These are phyloP conservation scores for Quercus variabilis DNA, from an alignment of 306 rosid species.

Conservation along the genomic window DNA sequence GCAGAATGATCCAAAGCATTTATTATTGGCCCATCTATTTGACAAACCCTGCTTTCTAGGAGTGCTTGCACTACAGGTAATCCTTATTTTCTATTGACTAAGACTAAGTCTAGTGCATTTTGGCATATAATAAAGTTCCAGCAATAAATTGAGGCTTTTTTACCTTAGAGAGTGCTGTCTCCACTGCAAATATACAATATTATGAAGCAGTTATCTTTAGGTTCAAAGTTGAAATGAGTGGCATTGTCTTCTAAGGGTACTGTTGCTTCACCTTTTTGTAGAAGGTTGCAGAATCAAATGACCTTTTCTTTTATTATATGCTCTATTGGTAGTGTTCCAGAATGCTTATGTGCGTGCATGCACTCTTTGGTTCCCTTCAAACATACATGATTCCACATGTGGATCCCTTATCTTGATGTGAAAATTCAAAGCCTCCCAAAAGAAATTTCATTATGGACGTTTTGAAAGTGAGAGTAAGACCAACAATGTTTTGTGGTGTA, in stretches of 20 bases:
- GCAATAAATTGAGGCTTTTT: background rate
- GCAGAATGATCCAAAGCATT: conserved; percentile 66
- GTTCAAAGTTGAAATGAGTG: background rate
- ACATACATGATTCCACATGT: too few species aligned
- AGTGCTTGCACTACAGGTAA: conserved; percentile 78
- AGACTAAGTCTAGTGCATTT: background rate
- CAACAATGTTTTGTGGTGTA: too few species aligned
- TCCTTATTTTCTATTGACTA: background rate
- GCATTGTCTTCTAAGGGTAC: background rate
- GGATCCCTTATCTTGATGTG: too few species aligned
- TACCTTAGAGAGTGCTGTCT: background rate
- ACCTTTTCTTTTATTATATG: too few species aligned
- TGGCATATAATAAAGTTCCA: background rate
- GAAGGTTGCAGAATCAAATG: too few species aligned
- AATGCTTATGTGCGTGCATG: too few species aligned
- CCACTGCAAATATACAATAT: background rate
- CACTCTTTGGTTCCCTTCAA: too few species aligned
- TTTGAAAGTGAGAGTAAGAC: too few species aligned
- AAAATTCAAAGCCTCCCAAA: too few species aligned
- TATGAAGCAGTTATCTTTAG: background rate
- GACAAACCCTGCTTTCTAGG: conserved; percentile 93
- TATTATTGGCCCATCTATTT: conserved; percentile 76
- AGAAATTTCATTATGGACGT: too few species aligned
- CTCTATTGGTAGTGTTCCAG: too few species aligned
- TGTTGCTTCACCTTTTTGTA: background rate